Evolutionary conservation across 1,284 basidiomycete genomes (phyloP).

Genomic region (Trametes polyzona): DNA sequence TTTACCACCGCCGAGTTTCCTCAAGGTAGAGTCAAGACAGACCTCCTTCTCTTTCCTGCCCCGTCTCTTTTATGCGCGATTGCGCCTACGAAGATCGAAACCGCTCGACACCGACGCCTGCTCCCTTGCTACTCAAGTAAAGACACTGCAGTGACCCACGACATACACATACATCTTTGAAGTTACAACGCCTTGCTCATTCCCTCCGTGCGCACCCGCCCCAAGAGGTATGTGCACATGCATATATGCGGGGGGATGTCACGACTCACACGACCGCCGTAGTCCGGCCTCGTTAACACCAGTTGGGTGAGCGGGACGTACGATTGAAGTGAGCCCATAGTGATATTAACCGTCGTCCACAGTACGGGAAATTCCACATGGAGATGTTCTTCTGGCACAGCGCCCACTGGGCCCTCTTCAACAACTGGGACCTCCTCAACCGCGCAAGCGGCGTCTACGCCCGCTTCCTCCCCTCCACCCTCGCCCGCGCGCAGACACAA

Average conservation of each 20-base stretch:
- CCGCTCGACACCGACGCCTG: too few relatives aligned
- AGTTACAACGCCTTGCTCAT: too few relatives aligned
- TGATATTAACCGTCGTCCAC: conserved; percentile 4
- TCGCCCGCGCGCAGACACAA: conserved; percentile 51
- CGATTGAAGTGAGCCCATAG: not conserved
- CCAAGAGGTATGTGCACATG: conserved; percentile 50
- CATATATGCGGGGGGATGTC: too few relatives aligned
- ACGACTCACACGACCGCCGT: conserved; percentile 6
- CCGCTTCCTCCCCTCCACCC: conserved; percentile 51
- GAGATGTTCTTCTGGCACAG: conserved; percentile 68
- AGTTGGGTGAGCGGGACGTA: conserved; percentile 57
- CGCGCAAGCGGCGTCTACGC: conserved; percentile 49
- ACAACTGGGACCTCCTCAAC: conserved; percentile 57
- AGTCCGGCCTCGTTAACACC: conserved; percentile 63
- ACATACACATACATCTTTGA: too few relatives aligned
- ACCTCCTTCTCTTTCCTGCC: too few relatives aligned
- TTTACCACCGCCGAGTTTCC: too few relatives aligned
- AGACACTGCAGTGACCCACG: too few relatives aligned
- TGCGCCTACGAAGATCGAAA: too few relatives aligned
- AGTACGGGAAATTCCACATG: conserved; percentile 63
- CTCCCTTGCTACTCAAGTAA: too few relatives aligned
- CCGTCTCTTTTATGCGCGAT: too few relatives aligned
- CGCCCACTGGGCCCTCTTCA: conserved; percentile 64
- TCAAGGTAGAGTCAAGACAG: too few relatives aligned
- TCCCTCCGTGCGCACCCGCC: too few relatives aligned